Evolutionary conservation across 2,329 filamentous ascomycete genomes (phyloP), one percentile per base, ranked within the genome.

Genomic region (Curvularia sp.): DNA sequence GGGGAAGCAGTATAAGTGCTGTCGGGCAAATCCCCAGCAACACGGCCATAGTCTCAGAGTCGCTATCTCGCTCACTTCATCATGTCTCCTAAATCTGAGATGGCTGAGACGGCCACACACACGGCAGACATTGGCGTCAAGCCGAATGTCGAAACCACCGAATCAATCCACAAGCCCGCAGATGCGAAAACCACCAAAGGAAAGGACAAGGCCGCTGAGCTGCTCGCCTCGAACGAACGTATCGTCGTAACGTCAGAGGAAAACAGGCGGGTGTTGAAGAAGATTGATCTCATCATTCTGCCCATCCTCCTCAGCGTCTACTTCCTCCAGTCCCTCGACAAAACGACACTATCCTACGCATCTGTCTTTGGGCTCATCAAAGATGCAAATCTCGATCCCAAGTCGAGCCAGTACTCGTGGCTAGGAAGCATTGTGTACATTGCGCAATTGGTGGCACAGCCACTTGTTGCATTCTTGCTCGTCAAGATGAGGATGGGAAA

Each of bases 271-370:
- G 79, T 86, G 5, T 73, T 85, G 38, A 78, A 79, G 27, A 79
- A 78, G 61, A 85, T 86, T 54, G 83, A 86, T 65, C 68, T 81
- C 23, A 71, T 78, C 49, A 78, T 86, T 21, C 73, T 86, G 12
- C 83, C 84, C 0, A 80, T 85, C 53, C 82, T 89, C 56, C 77
- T 88, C 10, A 80, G 80, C 6, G 84, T 87, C 19, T 89, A 89
- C 73, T 88, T 86, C 67, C 79, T 89, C 0, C 87, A 89, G 62
- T 83, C 82, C 10, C 78, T 88, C 5, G 87, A 89, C 76, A 89
- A 89, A 72, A 82, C 85, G 0, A 86, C 85, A 0, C 78, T 89
- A 2, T 79, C 76, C 2, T 89, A 88, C 65, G 85, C 85, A 2
- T 87, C 86, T 0, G 83, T 89, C 10, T 89, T 89, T 63, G 86